Evolutionary conservation across 148 eudicot genomes (phyloP), one percentile per base, ranked within the genome.

Genomic region (Arctostaphylos glauca): DNA sequence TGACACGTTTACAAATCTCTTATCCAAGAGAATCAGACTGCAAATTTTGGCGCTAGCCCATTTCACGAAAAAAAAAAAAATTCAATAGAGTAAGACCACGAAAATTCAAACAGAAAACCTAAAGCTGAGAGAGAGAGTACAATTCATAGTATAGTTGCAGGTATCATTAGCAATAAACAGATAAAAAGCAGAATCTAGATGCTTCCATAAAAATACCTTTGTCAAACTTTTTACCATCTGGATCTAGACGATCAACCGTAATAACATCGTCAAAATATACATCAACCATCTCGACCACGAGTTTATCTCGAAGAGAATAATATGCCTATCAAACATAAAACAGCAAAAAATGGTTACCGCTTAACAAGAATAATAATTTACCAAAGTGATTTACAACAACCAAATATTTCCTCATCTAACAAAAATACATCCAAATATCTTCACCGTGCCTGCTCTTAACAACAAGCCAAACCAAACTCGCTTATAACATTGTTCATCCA

Each of bases 191-290:
- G 41, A 31, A 67, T 53, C 62, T 76, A 58, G 6, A 53, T 38
- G 58, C 21, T 19, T 70, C 43, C 58, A 18, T 3, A 53, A 73
- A 53, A 68, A 54, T 87, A 88, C 92, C 92, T 88, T 90, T 90
- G 77, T 90, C 92, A 82, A 82, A 90, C 41, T 77, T 84, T 81
- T 90, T 85, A 59, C 85, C 86, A 77, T 84, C 87, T 38, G 81
- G 81, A 74, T 88, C 88, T 14, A 83, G 52, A 16, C 75, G 48
- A 25, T 55, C 38, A 58, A 90, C 89, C 78, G 85, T 81, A 55
- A 90, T 85, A 47, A 81, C 66, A 59, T 90, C 92, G 71, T 90
- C 92, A 80, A 90, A 86, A 70, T 74, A 81, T 15, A 88, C 78
- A 1, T 67, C 77, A 53, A 70, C 82, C 90, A 90, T 90, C 78